phyloP scores from a whole-genome alignment of 108 stramenopile species.

The Nitzschia sp. region DNA sequence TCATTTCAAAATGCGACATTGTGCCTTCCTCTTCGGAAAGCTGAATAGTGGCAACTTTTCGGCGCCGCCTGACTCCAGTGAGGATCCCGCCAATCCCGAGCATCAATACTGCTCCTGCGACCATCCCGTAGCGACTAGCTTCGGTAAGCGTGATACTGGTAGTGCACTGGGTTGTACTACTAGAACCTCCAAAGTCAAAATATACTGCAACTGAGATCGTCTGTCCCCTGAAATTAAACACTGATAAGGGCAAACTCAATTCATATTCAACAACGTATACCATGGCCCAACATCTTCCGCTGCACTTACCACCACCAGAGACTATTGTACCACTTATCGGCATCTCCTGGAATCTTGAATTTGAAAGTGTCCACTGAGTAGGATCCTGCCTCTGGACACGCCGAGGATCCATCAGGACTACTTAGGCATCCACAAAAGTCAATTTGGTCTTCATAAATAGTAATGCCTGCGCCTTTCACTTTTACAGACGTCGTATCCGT shows the following conservation, averaged over 20 bases:
- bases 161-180: not conserved
- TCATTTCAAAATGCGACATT: conserved; percentile 22
- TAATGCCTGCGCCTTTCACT: conserved; percentile 4
- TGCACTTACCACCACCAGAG: conserved; percentile 1
- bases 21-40: conserved; percentile 13
- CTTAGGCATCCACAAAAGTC: not conserved
- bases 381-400: conserved; percentile 12
- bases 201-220: not conserved
- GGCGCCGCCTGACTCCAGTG: not conserved
- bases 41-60: conserved; percentile 15
- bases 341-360: conserved; percentile 15
- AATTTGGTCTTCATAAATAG: not conserved
- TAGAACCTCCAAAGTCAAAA: conserved; percentile 6
- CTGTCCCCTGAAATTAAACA: no score
- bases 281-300: no score
- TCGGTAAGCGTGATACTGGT: conserved; percentile 10
- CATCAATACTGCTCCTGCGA: conserved; percentile 4
- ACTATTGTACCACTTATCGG: conserved; percentile 5
- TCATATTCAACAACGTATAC: no score
- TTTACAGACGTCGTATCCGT: not conserved
- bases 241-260: no score
- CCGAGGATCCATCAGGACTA: not conserved
- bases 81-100: not conserved
- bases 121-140: conserved; percentile 11
- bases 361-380: conserved; percentile 2